Conservation (phyloP, 768 basidiomycete species). For the Clitopilus passeckerianus region DNA sequence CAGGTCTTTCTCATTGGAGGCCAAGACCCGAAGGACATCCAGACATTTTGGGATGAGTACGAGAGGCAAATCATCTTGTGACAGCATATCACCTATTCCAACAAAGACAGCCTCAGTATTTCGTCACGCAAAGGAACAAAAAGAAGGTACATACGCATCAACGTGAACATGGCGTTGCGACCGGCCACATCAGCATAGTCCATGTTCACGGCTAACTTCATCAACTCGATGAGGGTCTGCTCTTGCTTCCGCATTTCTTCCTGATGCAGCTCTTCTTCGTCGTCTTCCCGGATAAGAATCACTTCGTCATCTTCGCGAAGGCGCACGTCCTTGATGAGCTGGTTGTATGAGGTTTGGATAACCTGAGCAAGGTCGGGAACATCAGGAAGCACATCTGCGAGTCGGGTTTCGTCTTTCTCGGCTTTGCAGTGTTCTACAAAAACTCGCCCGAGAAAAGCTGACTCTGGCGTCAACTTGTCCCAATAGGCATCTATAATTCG, state of each 20-base stretch:
- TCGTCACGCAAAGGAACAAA: not conserved
- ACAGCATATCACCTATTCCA: slow-evolving; percentile 72
- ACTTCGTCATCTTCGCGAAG: slow-evolving; percentile 16
- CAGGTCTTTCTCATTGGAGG: slow-evolving; percentile 74
- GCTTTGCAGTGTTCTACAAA: slow-evolving; percentile 75
- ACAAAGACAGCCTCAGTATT: not conserved
- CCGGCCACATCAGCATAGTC: slow-evolving; percentile 95
- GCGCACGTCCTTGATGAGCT: slow-evolving; percentile 20
- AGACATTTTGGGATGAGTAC: slow-evolving; percentile 68
- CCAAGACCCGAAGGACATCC: slow-evolving; percentile 74
- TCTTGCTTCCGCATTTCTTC: slow-evolving; percentile 50
- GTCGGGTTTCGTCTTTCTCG: slow-evolving; percentile 51
- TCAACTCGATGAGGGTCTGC: slow-evolving; percentile 76
- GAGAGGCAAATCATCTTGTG: slow-evolving; percentile 64
- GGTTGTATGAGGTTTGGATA: slow-evolving; percentile 70
- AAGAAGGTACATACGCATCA: slow-evolving; percentile 59
- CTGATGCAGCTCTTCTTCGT: slow-evolving; percentile 27
- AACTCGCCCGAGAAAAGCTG: slow-evolving; percentile 76
- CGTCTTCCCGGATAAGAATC: slow-evolving; percentile 16
- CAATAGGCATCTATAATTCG: slow-evolving; percentile 61
- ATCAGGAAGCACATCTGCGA: slow-evolving; percentile 75
- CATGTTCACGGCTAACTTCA: slow-evolving; percentile 70
- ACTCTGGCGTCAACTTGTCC: slow-evolving; percentile 64
- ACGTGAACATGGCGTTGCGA: slow-evolving; percentile 78
- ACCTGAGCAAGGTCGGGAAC: slow-evolving; percentile 77